A percentile compares a stretch with the other conserved stretches of the same genome.
Evolutionary conservation across 352 stramenopile genomes (phyloP).

Genomic region (Globisporangium acanthophoron): DNA sequence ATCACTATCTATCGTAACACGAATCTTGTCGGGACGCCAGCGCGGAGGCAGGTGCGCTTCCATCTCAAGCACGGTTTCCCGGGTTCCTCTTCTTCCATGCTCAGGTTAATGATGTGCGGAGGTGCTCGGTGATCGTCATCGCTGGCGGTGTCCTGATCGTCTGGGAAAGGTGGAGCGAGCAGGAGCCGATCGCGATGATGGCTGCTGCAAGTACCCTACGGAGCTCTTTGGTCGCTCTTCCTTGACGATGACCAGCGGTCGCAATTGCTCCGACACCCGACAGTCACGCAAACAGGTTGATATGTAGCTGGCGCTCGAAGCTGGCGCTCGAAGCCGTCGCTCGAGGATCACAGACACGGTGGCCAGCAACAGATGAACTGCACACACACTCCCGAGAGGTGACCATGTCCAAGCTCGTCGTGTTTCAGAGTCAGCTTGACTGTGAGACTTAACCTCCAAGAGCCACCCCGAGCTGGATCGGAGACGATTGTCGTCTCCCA

Average conservation of each 20-base stretch:
- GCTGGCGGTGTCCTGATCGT: neutral
- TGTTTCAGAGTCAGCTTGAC: neutral
- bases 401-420: no score
- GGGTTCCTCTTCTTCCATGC: no score
- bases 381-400: no score
- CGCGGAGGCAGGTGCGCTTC: neutral
- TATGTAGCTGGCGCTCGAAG: neutral
- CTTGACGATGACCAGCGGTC: neutral
- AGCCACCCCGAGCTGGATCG: neutral
- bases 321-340: no score
- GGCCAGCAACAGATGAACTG: no score
- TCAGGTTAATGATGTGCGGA: no score
- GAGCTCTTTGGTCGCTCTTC: neutral
- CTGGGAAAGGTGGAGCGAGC: neutral
- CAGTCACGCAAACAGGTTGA: neutral
- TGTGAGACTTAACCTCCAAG: neutral
- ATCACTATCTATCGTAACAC: neutral
- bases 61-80: neutral
- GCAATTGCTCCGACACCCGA: neutral
- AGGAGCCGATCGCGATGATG: neutral
- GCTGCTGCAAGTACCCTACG: no score
- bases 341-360: no score
- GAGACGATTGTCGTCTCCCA: no score
- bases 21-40: neutral
- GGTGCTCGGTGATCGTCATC: neutral